Evolutionary conservation across 805 yeast species (phyloP), one percentile per base, ranked within the genome.

Genomic region (Lachancea dasiensis): DNA sequence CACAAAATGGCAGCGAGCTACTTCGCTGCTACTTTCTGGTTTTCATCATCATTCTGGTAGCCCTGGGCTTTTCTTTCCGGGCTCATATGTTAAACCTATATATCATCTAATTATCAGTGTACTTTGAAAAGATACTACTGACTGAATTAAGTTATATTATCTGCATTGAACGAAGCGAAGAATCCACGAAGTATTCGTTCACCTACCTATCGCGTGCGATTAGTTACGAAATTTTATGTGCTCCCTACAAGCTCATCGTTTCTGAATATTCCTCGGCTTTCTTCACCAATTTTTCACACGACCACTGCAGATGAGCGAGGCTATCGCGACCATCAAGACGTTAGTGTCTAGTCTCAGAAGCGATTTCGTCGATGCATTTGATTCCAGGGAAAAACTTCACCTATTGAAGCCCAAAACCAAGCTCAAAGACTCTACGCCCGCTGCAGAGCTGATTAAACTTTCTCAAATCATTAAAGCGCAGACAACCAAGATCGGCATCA

Each of bases 381-480:
- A 32, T 7, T 41, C 44, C 19, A 19, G 28, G 1, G 44, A 39
- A 7, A 45, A 49, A 7, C 35, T 58, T 19, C 51, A 41, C 33
- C 33, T 28, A 3, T 49, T 58, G 9, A 32, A 49, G 14, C 49
- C 57, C 3, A 47, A 48, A 3, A 55, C 60, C 9, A 45, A 44
- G 21, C 43, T 57, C 22, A 28, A 48, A 34, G 51, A 49, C 22
- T 56, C 64, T 2, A 50, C 51, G n/a, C 54, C 59, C 24, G 35
- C 41, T 14, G 36, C 43, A 5, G 95, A 86, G 49, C 50, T 84
- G 11, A 57, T 52, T 4, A 86, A 86, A 53, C 51, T 83, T 5
- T 56, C 75, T 14, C 68, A 72, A 40, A 62, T 86, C 27, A 65
- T 81, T 6, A 78, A 70, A 56, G 87, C 95, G 1, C 87, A 84